Percentiles rank a stretch among this genome's conserved stretches.
phyloP scores from a whole-genome alignment of 305 asterid species.

The Fraxinus xanthoxyloides region DNA sequence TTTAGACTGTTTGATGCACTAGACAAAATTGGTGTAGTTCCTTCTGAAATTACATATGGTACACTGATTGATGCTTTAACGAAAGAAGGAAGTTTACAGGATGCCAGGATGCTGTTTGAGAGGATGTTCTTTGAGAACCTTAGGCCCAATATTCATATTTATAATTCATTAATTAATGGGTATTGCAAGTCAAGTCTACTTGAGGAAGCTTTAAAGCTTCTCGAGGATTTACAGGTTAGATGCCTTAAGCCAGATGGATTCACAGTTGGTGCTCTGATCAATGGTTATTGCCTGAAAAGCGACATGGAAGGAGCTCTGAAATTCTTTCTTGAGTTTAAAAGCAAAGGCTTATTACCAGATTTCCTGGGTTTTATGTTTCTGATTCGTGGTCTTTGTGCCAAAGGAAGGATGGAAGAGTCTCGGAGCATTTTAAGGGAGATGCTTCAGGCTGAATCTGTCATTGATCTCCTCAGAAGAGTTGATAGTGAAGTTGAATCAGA shows the following conservation, averaged over 20 bases:
- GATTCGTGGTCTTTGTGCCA: slow-evolving; percentile 67
- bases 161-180: slow-evolving; percentile 76
- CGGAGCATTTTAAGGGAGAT: slow-evolving; percentile 69
- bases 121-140: slow-evolving; percentile 54
- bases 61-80: slow-evolving; percentile 70
- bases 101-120: slow-evolving; percentile 62
- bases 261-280: slow-evolving; percentile 65
- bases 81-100: slow-evolving; percentile 61
- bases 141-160: slow-evolving; percentile 51
- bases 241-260: slow-evolving; percentile 70
- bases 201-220: slow-evolving; percentile 57
- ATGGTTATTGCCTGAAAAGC: slow-evolving; percentile 71
- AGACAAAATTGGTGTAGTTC: slow-evolving; percentile 44
- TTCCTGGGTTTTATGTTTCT: slow-evolving; percentile 70
- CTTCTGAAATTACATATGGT: slow-evolving; percentile 73
- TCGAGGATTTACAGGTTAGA: slow-evolving; percentile 53
- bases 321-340: slow-evolving; percentile 53
- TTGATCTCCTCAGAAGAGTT: slow-evolving; percentile 47
- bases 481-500: slow-evolving; percentile 54
- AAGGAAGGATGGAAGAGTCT: slow-evolving; percentile 97
- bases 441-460: slow-evolving; percentile 57
- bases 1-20: slow-evolving; percentile 78
- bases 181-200: slow-evolving; percentile 62
- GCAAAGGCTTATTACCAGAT: slow-evolving; percentile 64
- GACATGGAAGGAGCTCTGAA: slow-evolving; percentile 85